phyloP scores from a whole-genome alignment of 2,329 filamentous ascomycete species.

The Metarhizium robertsii region DNA sequence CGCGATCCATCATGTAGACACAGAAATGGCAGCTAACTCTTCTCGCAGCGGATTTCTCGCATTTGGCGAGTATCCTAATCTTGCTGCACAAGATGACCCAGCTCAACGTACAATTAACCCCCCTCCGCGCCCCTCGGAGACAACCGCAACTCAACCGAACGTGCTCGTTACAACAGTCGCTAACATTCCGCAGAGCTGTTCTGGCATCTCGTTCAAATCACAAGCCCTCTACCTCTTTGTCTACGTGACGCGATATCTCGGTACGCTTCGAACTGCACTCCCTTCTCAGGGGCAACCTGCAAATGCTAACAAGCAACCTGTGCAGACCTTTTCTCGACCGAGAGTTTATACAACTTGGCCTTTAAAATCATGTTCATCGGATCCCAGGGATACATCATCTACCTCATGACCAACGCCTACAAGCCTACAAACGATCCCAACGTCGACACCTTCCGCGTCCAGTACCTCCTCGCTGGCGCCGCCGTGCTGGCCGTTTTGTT shows the following conservation, averaged over 20 bases:
- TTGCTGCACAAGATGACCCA: constrained; percentile 94
- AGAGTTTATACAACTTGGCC: constrained; percentile 80
- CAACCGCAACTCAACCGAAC: not conserved
- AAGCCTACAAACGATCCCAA: constrained; percentile 96
- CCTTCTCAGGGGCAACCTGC: not conserved
- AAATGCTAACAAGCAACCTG: not conserved
- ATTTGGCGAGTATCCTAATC: constrained; percentile 88
- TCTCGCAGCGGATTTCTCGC: constrained; percentile 80
- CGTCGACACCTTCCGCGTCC: constrained; percentile 92
- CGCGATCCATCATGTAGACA: constrained; percentile 6
- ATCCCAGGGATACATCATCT: constrained; percentile 87
- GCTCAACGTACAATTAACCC: constrained; percentile 58
- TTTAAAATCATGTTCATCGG: constrained; percentile 96
- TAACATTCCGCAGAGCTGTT: constrained; percentile 63
- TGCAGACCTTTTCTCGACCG: constrained; percentile 75
- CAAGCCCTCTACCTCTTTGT: constrained; percentile 92
- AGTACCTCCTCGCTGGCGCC: constrained; percentile 81
- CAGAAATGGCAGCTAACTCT: constrained; percentile 9
- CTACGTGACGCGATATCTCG: constrained; percentile 87
- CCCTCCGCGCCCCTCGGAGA: not conserved
- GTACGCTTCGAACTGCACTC: constrained; percentile 32
- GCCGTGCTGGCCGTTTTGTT: constrained; percentile 71
- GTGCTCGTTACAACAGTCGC: not conserved
- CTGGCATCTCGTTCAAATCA: constrained; percentile 97
- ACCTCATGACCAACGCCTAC: constrained; percentile 96